Evolutionary conservation across 352 stramenopile genomes (phyloP).

Genomic region (Phytophthora vignae): DNA sequence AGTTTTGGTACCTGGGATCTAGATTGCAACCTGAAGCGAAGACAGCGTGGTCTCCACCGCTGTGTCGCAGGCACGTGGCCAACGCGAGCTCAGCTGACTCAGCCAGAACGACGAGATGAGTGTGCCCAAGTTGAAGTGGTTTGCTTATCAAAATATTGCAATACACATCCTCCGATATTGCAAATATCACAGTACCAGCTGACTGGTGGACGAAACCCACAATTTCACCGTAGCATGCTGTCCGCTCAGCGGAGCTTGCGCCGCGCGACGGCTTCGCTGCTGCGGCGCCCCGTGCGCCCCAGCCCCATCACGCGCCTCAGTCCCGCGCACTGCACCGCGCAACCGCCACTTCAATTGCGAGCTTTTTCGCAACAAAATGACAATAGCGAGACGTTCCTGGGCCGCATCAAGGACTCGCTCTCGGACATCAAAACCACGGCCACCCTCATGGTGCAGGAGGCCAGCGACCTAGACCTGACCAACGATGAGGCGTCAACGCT

Average conservation of each 20-base stretch:
- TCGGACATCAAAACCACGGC: neutral
- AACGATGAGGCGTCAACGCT: constrained; percentile 8
- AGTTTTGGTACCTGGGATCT: too few species aligned
- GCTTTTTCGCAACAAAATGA: constrained; percentile 9
- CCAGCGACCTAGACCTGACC: neutral
- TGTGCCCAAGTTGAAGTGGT: too few species aligned
- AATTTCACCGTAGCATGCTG: neutral
- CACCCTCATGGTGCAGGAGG: constrained; percentile 1
- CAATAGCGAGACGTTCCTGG: constrained; percentile 3
- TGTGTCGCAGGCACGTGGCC: too few species aligned
- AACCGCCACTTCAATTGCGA: neutral
- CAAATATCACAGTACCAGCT: neutral
- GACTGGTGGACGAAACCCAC: neutral
- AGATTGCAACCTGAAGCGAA: too few species aligned
- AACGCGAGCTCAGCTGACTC: too few species aligned
- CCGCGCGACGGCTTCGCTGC: neutral
- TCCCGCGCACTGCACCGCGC: neutral
- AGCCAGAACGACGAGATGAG: too few species aligned
- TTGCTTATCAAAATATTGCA: too few species aligned
- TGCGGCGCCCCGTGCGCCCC: neutral
- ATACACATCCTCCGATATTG: neutral
- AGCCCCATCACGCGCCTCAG: neutral
- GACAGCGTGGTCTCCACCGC: too few species aligned
- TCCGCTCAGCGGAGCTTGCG: neutral
- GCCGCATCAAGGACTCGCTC: constrained; percentile 2